phyloP scores from a whole-genome alignment of 805 yeast species.

The Maudiozyma saulgeensis region DNA sequence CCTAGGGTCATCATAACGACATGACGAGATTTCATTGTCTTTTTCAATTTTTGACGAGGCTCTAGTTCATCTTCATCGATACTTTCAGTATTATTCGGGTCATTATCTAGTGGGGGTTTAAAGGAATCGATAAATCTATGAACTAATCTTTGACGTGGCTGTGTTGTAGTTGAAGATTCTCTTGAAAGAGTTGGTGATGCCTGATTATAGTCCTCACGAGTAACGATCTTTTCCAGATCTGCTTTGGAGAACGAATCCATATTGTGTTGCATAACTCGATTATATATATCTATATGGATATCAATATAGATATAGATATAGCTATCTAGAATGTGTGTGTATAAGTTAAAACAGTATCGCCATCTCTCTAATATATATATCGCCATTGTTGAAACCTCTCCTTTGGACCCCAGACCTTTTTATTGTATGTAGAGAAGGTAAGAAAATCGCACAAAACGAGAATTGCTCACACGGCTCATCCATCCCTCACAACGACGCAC shows the following conservation, averaged over 20 bases:
- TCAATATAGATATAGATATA: too few species aligned
- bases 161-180: background rate
- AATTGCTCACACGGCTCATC: too few species aligned
- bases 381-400: too few species aligned
- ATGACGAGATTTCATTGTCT: conserved; percentile 33
- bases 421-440: too few species aligned
- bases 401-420: too few species aligned
- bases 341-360: too few species aligned
- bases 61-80: conserved; percentile 8
- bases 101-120: conserved; percentile 12
- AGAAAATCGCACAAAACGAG: too few species aligned
- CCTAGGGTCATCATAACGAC: conserved; percentile 71
- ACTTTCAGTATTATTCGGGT: background rate
- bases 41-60: conserved; percentile 7
- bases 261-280: too few species aligned
- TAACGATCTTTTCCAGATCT: background rate
- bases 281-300: too few species aligned
- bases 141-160: background rate
- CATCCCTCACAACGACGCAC: too few species aligned
- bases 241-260: background rate
- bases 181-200: background rate
- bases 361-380: too few species aligned
- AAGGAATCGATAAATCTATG: conserved; percentile 18
- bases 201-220: background rate
- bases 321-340: too few species aligned